Evolutionary conservation across 805 yeast species (phyloP), one percentile per base, ranked within the genome.

Genomic region (Cyberlindnera nakhonratchasimensis): DNA sequence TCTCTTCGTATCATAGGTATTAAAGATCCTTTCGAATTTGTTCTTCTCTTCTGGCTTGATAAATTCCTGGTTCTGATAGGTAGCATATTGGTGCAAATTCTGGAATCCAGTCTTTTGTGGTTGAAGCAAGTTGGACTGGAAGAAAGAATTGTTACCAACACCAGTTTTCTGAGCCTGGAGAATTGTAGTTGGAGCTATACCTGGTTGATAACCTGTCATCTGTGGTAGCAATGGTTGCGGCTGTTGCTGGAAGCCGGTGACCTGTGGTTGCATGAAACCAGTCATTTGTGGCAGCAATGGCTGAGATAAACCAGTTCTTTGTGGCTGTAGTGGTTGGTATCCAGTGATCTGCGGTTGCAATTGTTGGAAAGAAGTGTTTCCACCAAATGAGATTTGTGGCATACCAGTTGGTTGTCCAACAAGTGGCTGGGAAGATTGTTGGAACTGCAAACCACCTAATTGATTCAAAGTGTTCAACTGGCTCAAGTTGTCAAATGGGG

Each of bases 31-130:
- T 56, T 86, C 95, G 65, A 90, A 91, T 44, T 88, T 79, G 42
- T 73, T 73, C 59, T 88, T 90, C 59, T 91, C 98, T 54, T 86
- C 88, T 54, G 86, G 84, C 37, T 95, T 81, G 53, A 91, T 88
- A 19, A 84, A 83, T 45, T 82, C 80, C 14, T 78, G 72, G 35
- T 64, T 60, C 57, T 40, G 65, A 58, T 42, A 59, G 50, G 63
- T 57, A 12, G 55, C 54, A 20, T 47, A 52, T 21, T 52, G 50
- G 14, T 51, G 49, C 58, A 59, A 44, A 58, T 56, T 47, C 37
- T 53, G 56, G 48, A 58, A 58, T 3, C 62, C 62, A 24, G 62
- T 58, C 24, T 46, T 47, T 37, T 58, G 62, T 8, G 62, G 60
- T 32, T 55, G 58, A 8, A 58, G 42, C 35, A 67, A 55, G 29